A percentile compares a stretch with the other conserved stretches of the same genome.
These are phyloP conservation scores for Metarhizium album DNA, from an alignment of 2,329 filamentous ascomycete species.

Conservation along the genomic window DNA sequence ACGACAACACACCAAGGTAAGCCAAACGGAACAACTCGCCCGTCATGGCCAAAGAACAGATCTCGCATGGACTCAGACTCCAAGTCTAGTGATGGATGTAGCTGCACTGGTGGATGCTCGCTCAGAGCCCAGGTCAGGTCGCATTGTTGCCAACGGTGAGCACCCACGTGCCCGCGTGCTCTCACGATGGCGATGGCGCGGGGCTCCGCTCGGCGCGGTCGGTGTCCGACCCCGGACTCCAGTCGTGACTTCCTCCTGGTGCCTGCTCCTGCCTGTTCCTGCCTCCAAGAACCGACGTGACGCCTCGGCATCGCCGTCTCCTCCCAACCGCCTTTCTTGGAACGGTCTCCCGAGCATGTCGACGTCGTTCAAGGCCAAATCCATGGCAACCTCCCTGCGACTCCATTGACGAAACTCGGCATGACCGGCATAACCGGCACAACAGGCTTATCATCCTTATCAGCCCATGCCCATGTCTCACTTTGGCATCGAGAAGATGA, in stretches of 20 bases:
- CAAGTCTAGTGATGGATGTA: too few relatives aligned
- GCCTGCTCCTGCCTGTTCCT: background rate
- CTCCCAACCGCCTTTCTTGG: background rate
- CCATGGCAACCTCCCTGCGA: too few relatives aligned
- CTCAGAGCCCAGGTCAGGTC: too few relatives aligned
- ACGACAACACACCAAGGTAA: too few relatives aligned
- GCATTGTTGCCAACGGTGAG: background rate
- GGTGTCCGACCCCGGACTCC: slow-evolving; percentile 3
- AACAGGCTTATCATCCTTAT: too few relatives aligned
- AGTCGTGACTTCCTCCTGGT: background rate
- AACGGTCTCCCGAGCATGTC: background rate
- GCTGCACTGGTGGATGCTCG: too few relatives aligned
- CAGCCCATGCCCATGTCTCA: background rate
- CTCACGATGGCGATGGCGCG: background rate
- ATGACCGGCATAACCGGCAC: too few relatives aligned
- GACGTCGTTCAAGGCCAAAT: background rate
- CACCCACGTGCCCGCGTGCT: background rate
- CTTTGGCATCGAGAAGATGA: background rate
- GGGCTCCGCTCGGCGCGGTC: slow-evolving; percentile 6
- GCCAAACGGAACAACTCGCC: too few relatives aligned
- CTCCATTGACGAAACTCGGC: too few relatives aligned
- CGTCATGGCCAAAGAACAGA: too few relatives aligned
- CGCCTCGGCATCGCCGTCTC: slow-evolving; percentile 5
- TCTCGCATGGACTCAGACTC: too few relatives aligned
- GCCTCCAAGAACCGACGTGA: background rate